Evolutionary conservation across 192 early-diverging fungal genomes (phyloP).

Genomic region (Entomortierella chlamydospora): DNA sequence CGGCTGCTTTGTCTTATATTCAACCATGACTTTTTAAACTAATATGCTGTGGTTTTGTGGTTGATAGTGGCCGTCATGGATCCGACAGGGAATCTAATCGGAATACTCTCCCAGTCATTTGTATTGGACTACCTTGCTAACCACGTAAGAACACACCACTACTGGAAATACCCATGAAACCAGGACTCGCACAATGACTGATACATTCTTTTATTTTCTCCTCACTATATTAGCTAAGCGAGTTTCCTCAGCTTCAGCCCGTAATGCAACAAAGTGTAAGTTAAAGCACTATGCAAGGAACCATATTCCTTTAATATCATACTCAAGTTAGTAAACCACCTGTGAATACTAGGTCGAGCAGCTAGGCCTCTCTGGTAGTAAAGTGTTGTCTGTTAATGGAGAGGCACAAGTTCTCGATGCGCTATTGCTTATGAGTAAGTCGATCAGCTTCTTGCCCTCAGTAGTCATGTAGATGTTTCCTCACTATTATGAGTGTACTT

Average conservation of each 20-base stretch:
- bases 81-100: conserved; percentile 63
- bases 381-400: conserved; percentile 36
- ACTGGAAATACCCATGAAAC: too few relatives aligned
- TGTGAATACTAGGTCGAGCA: conserved; percentile 24
- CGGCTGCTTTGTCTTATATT: neutral
- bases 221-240: conserved; percentile 26
- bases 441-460: too few relatives aligned
- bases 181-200: too few relatives aligned
- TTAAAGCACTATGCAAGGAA: neutral
- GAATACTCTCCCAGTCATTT: conserved; percentile 82
- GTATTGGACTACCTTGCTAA: conserved; percentile 76
- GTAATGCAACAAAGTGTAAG: conserved; percentile 48
- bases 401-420: conserved; percentile 38
- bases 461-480: neutral
- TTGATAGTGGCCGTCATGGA: conserved; percentile 76
- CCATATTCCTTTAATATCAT: neutral
- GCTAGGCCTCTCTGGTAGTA: conserved; percentile 22
- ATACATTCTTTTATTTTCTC: neutral
- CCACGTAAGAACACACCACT: conserved; percentile 65
- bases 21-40: too few relatives aligned
- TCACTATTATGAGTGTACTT: neutral
- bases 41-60: neutral
- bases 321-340: neutral
- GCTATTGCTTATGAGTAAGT: conserved; percentile 47
- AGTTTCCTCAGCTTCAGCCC: conserved; percentile 41